phyloP scores from a whole-genome alignment of 495 filamentous ascomycete species.

The Aspergillus coremiiformis region DNA sequence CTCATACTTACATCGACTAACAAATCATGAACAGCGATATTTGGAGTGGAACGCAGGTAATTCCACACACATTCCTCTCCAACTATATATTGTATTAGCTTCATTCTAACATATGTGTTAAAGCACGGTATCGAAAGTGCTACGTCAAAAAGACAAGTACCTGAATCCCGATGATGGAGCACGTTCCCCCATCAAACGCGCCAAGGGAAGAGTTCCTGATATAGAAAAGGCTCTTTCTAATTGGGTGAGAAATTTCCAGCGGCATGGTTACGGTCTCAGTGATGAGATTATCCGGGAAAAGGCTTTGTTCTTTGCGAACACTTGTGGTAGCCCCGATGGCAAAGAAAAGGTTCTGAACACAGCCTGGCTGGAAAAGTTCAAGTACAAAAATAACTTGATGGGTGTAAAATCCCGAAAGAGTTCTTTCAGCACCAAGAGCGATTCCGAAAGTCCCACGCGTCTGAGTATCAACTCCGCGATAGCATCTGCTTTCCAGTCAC shows the following conservation, averaged over 20 bases:
- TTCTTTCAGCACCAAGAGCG: conserved; percentile 57
- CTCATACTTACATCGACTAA: conserved; percentile 23
- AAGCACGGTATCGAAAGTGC: conserved; percentile 96
- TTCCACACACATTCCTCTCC: background rate
- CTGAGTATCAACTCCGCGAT: conserved; percentile 44
- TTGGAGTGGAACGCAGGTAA: conserved; percentile 98
- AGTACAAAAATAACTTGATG: conserved; percentile 77
- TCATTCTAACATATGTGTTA: conserved; percentile 20
- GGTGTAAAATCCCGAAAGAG: conserved; percentile 60
- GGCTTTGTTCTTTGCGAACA: conserved; percentile 75
- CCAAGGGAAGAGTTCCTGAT: conserved; percentile 88
- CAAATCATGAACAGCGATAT: conserved; percentile 54
- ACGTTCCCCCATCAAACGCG: conserved; percentile 77
- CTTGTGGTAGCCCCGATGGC: conserved; percentile 65
- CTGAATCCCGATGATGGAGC: conserved; percentile 80
- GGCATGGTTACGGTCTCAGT: conserved; percentile 66
- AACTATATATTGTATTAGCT: background rate
- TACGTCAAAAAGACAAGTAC: conserved; percentile 96
- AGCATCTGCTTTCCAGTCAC: conserved; percentile 57
- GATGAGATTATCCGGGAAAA: conserved; percentile 84
- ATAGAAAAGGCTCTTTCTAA: conserved; percentile 91
- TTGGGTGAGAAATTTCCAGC: conserved; percentile 76
- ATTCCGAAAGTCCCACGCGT: conserved; percentile 34
- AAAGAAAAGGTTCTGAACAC: conserved; percentile 67
- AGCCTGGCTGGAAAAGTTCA: conserved; percentile 93